Base-by-base conservation (phyloP, 352 stramenopile species). In the Phytophthora colocasiae region DNA sequence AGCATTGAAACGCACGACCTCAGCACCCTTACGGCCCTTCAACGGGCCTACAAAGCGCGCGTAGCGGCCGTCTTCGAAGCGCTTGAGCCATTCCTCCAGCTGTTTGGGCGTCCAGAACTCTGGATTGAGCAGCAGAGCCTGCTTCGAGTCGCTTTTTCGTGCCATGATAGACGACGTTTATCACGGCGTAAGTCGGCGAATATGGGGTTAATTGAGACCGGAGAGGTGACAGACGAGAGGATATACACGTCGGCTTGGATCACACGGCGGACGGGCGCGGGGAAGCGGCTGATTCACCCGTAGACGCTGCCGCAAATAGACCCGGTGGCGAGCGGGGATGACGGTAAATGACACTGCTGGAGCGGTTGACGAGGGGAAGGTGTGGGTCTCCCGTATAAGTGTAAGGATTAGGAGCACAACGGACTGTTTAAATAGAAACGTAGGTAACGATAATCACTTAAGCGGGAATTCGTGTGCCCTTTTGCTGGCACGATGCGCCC, bases 61-160 rank as follows among this genome's bases (percentile, higher is more conserved):
- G 58, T 91, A 96, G 40, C 88, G 85, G 3, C 88, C 86, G 46
- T 80, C 59, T 52, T 96, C 88, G 53, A 91, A 95, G 51, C 76
- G 78, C 43, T 68, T 78, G 40, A 96, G 78, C 85, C 85, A 96
- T 54, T 79, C 68, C 45, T 87, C 78, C 15, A 96, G 74, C 72
- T 96, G 85, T 66, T 91, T 88, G 55, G 80, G 67, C 51, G 69
- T 91, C 88, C 88, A 96, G 49, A 80, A 74, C 64, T 90, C 83
- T n/a, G 88, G 88, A 67, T 93, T 94, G 10, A 90, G 65, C 51
- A 92, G 58, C 52, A 90, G 58, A 47, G 74, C 77, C 52, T 93
- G 97, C 92, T 97, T 90, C 84, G 46, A 29, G 31, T 73, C 65
- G 52, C 57, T 71, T 29, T 39, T 49, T 10, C 67, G 53, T 12